phyloP scores from a whole-genome alignment of 2,329 filamentous ascomycete species.

The Ceratocystis alfenasii region DNA sequence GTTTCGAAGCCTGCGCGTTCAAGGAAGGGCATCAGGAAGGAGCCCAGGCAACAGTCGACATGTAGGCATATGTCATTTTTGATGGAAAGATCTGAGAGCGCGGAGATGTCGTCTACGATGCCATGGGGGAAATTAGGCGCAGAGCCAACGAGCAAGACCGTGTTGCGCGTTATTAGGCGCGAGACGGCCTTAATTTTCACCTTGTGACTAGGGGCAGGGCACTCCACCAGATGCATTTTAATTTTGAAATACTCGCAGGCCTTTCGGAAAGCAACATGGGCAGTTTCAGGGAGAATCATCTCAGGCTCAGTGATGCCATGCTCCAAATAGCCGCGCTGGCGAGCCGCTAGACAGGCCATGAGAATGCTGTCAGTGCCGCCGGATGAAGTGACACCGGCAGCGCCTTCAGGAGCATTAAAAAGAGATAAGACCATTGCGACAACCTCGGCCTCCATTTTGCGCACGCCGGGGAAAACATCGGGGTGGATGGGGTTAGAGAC shows the following conservation, averaged over 20 bases:
- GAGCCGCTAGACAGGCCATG: slow-evolving; percentile 82
- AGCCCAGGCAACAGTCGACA: slow-evolving; percentile 94
- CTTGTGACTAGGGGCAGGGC: slow-evolving; percentile 74
- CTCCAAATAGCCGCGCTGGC: slow-evolving; percentile 78
- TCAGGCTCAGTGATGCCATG: slow-evolving; percentile 84
- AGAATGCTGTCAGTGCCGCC: slow-evolving; percentile 95
- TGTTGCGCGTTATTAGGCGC: slow-evolving; percentile 87
- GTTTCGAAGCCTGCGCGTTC: slow-evolving; percentile 87
- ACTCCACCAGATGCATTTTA: slow-evolving; percentile 78
- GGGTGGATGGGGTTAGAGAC: slow-evolving; percentile 95
- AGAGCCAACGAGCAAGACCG: slow-evolving; percentile 80
- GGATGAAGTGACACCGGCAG: slow-evolving; percentile 77
- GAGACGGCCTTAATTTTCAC: slow-evolving; percentile 67
- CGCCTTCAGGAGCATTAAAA: slow-evolving; percentile 79
- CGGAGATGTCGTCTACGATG: slow-evolving; percentile 88
- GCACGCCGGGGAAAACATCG: slow-evolving; percentile 91
- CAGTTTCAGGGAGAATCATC: slow-evolving; percentile 94
- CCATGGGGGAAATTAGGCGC: slow-evolving; percentile 97
- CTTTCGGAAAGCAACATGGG: slow-evolving; percentile 93
- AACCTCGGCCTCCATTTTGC: slow-evolving; percentile 98
- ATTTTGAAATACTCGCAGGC: slow-evolving; percentile 94
- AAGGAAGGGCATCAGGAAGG: slow-evolving; percentile 86
- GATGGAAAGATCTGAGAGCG: slow-evolving; percentile 69
- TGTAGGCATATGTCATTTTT: slow-evolving; percentile 76
- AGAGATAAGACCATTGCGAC: slow-evolving; percentile 87